These are phyloP conservation scores for Metschnikowia vanudenii DNA, from an alignment of 805 yeast genomes.

Conservation along the genomic window DNA sequence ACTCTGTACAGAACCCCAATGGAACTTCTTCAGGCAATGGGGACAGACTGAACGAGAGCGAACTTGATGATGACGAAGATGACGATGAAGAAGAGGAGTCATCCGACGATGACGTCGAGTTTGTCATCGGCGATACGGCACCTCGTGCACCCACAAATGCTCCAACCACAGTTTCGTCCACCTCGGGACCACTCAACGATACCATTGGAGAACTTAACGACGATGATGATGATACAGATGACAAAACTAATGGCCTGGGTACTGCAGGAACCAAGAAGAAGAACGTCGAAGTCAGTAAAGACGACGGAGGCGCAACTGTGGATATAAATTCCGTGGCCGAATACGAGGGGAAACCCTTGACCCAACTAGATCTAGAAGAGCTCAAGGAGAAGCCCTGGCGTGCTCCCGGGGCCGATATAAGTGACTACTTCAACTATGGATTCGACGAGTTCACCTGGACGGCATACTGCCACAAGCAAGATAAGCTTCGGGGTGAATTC, in stretches of 20 bases:
- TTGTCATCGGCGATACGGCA: conserved; percentile 57
- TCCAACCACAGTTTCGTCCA: conserved; percentile 24
- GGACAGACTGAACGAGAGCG: background rate
- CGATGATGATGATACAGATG: conserved; percentile 18
- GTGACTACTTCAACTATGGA: conserved; percentile 95
- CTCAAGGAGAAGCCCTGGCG: conserved; percentile 97
- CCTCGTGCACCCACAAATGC: conserved; percentile 16
- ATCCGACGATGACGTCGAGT: conserved; percentile 73
- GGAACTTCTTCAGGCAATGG: background rate
- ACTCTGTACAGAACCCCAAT: background rate
- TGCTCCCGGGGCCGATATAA: conserved; percentile 90
- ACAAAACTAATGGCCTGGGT: conserved; percentile 8
- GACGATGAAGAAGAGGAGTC: conserved; percentile 44
- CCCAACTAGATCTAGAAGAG: conserved; percentile 74
- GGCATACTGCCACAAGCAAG: conserved; percentile 86
- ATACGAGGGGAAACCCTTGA: conserved; percentile 77
- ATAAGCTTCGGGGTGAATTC: conserved; percentile 72
- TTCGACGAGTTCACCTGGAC: conserved; percentile 97
- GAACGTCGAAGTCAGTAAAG: conserved; percentile 34
- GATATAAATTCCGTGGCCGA: conserved; percentile 75
- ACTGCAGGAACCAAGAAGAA: conserved; percentile 17
- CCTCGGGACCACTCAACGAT: conserved; percentile 29
- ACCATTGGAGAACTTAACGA: conserved; percentile 34
- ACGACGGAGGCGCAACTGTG: conserved; percentile 42
- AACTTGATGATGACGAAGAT: conserved; percentile 5